Conservation (phyloP, 805 yeast genomes). For the Kockiozyma suomiensis region DNA sequence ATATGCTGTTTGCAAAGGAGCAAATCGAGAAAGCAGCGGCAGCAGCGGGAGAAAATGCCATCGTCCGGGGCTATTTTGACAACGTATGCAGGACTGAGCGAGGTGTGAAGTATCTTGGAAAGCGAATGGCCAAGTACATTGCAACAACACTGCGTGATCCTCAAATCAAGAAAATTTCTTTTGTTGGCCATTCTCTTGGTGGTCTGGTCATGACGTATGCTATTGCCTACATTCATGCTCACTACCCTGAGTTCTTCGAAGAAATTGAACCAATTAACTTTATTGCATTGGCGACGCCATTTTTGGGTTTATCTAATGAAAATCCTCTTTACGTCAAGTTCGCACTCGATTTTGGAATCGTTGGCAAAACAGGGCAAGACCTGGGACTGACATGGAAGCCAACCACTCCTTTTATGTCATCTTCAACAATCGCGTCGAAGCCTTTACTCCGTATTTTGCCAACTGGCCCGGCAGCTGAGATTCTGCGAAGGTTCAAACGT, state of each 20-base stretch:
- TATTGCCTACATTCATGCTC: conserved; percentile 66
- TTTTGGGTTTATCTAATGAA: conserved; percentile 84
- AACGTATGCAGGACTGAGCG: conserved; percentile 87
- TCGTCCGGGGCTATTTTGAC: conserved; percentile 80
- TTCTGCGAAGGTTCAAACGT: conserved; percentile 63
- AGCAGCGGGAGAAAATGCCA: conserved; percentile 59
- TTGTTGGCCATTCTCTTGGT: conserved; percentile 91
- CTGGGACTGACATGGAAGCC: conserved; percentile 61
- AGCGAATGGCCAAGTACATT: conserved; percentile 74
- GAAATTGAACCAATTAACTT: conserved; percentile 73
- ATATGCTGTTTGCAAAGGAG: conserved; percentile 85
- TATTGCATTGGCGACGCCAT: conserved; percentile 82
- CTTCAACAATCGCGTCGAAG: conserved; percentile 38
- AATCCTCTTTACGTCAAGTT: conserved; percentile 83
- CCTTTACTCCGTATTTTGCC: conserved; percentile 80
- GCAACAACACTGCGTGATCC: conserved; percentile 42
- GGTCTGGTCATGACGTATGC: conserved; percentile 93
- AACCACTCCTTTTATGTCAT: conserved; percentile 31
- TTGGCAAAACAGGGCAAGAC: conserved; percentile 94
- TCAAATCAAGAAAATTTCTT: conserved; percentile 61
- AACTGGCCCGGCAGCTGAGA: conserved; percentile 66
- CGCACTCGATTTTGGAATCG: conserved; percentile 81
- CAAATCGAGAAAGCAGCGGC: conserved; percentile 58
- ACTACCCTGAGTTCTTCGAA: conserved; percentile 70
- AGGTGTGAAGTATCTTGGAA: conserved; percentile 84